Evolutionary conservation across 2,329 filamentous ascomycete genomes (phyloP).

Genomic region (Stagonosporopsis chrysanthemi): DNA sequence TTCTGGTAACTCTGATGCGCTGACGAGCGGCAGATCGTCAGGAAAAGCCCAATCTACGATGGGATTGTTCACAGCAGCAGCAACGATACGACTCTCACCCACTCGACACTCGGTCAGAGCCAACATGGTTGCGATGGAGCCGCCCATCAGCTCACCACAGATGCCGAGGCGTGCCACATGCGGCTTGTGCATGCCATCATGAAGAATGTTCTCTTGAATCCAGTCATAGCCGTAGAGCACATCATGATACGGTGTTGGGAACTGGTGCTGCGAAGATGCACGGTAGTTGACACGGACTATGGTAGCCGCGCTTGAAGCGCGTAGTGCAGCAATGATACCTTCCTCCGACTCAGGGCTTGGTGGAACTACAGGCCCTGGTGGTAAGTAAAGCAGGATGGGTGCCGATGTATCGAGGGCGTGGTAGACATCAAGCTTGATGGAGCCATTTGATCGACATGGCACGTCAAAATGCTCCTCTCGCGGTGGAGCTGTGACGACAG

Average conservation of each 20-base stretch:
- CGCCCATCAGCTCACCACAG: constrained; percentile 58
- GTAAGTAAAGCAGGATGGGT: constrained; percentile 53
- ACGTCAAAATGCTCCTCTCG: constrained; percentile 43
- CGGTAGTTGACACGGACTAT: constrained; percentile 58
- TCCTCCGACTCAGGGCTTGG: constrained; percentile 38
- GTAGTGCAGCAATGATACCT: constrained; percentile 45
- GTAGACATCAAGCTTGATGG: constrained; percentile 51
- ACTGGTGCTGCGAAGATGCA: constrained; percentile 45
- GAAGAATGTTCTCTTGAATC: constrained; percentile 50
- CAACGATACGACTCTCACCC: constrained; percentile 52
- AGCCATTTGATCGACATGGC: constrained; percentile 54
- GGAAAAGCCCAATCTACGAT: constrained; percentile 58
- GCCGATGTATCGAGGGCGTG: constrained; percentile 38
- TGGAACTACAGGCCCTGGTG: constrained; percentile 50
- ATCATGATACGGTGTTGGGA: constrained; percentile 58
- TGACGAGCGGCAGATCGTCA: constrained; percentile 37
- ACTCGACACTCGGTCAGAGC: constrained; percentile 58
- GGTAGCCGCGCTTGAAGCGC: constrained; percentile 48
- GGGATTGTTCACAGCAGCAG: constrained; percentile 57
- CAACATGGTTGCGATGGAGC: constrained; percentile 57
- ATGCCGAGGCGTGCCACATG: constrained; percentile 51
- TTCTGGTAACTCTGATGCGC: constrained; percentile 37
- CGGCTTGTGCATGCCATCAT: constrained; percentile 28
- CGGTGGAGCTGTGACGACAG: constrained; percentile 31
- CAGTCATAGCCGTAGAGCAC: constrained; percentile 58